A percentile compares a stretch with the other conserved stretches of the same genome.
Evolutionary conservation across 345 rosid genomes (phyloP).

Genomic region (Syzygium oleosum): DNA sequence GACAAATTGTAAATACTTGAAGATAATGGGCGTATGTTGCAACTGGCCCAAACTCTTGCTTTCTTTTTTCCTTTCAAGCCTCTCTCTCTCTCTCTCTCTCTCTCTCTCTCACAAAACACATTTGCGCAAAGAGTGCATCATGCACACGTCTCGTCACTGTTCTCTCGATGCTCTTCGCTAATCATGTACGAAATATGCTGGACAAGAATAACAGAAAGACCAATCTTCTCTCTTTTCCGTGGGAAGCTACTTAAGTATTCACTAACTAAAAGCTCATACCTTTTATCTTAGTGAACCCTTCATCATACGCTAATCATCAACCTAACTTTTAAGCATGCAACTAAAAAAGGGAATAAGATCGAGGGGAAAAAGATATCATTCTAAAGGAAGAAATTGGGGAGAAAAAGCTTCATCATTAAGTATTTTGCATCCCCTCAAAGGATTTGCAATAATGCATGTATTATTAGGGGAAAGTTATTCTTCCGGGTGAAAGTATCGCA

Average conservation of each 20-base stretch:
- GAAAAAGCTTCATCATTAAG: not conserved
- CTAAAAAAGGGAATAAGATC: not conserved
- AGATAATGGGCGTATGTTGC: not conserved
- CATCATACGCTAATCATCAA: not conserved
- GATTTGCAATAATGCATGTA: not conserved
- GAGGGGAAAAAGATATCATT: not conserved
- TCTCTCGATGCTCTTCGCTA: not conserved
- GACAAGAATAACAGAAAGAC: not conserved
- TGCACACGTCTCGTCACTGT: not conserved
- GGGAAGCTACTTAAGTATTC: not conserved
- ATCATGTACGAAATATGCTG: not conserved
- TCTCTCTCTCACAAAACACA: not conserved
- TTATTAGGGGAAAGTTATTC: not conserved
- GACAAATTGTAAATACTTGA: not conserved
- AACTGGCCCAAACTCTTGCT: not conserved
- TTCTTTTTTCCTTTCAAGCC: not conserved
- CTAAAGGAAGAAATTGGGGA: not conserved
- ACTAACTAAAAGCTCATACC: not conserved
- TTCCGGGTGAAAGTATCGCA: not conserved
- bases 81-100: not conserved
- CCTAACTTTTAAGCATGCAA: not conserved
- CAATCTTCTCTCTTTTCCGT: not conserved
- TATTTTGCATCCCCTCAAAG: not conserved
- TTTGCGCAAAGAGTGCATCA: not conserved
- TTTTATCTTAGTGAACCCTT: not conserved